Evolutionary conservation across 2,329 filamentous ascomycete genomes (phyloP), one percentile per base, ranked within the genome.

Genomic region (Gaeumannomyces sp.): DNA sequence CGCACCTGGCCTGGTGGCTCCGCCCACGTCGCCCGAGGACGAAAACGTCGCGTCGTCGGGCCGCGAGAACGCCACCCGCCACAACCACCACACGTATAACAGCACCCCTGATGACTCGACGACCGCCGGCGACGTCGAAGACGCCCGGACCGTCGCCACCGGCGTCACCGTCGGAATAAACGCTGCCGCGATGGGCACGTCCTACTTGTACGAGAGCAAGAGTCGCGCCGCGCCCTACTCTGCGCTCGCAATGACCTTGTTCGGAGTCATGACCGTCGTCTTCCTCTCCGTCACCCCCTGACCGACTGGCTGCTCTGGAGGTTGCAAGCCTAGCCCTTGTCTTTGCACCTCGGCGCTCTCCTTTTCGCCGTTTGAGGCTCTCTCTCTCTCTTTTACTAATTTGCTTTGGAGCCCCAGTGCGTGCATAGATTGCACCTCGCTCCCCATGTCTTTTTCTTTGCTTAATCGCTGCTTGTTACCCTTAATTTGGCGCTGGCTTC

Each of bases 151-250:
- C 0, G 77, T 85, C 2, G 83, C 82, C 0, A 75, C 80, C 0
- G 84, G 84, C 50, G 77, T 83, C 50, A 77, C 82, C 0, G 77
- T 85, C 61, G 84, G 84, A 3, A 80, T 86, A 74, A 87, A 86
- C 67, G 83, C 83, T 1, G 83, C 83, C 0, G 84, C 84, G 4
- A 85, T 87, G 83, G 84, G 84, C 2, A 84, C 84, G 0, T 79
- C 84, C 0, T 83, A 84, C 66, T 75, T 86, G 19, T 85, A 86
- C 65, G 83, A 85, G 71, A 78, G 77, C 10, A 76, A 76, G 64
- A 84, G 80, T 67, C 78, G 76, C 1, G 81, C 83, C 4, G 82
- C 83, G 2, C 83, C 84, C 0, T 85, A 85, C 68, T 81, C 84
- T 2, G 82, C 81, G 1, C 72, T 87, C 22, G 78, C 83, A 1